Conservation (phyloP, 1,139 yeast species). For the Diutina siamensis region DNA sequence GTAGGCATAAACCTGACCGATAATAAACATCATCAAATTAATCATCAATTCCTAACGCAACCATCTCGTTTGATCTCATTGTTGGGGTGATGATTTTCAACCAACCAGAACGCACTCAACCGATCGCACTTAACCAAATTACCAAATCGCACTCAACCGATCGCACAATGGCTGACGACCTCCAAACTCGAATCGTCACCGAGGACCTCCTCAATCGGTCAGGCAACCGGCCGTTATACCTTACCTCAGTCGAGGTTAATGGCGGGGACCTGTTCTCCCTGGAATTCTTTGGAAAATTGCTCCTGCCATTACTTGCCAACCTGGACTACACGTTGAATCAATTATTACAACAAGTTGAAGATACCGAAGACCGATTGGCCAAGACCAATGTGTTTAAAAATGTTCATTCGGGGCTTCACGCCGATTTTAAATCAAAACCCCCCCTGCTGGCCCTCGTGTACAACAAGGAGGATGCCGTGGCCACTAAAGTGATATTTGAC, state of each 20-base stretch:
- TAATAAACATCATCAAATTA: no score
- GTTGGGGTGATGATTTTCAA: background rate
- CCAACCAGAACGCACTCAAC: background rate
- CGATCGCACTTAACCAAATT: background rate
- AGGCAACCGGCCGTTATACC: conserved; percentile 29
- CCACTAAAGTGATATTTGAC: conserved; percentile 29
- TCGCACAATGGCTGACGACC: conserved; percentile 10
- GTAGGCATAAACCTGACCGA: no score
- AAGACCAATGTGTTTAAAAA: conserved; percentile 35
- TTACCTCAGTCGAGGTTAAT: conserved; percentile 33
- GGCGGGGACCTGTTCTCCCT: conserved; percentile 40
- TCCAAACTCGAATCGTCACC: conserved; percentile 20
- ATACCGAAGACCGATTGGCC: conserved; percentile 18
- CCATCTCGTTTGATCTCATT: no score
- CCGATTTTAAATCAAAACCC: conserved; percentile 21
- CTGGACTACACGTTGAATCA: conserved; percentile 37
- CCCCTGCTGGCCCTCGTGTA: conserved; percentile 18
- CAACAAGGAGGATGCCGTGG: conserved; percentile 25
- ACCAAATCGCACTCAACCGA: background rate
- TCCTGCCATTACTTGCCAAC: conserved; percentile 30
- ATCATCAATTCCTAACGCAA: no score
- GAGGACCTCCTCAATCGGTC: conserved; percentile 24
- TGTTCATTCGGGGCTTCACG: conserved; percentile 21
- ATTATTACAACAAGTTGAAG: conserved; percentile 20
- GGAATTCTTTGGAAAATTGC: conserved; percentile 33